Conservation (phyloP, 2,329 filamentous ascomycete genomes). For the Colletotrichum sp. region DNA sequence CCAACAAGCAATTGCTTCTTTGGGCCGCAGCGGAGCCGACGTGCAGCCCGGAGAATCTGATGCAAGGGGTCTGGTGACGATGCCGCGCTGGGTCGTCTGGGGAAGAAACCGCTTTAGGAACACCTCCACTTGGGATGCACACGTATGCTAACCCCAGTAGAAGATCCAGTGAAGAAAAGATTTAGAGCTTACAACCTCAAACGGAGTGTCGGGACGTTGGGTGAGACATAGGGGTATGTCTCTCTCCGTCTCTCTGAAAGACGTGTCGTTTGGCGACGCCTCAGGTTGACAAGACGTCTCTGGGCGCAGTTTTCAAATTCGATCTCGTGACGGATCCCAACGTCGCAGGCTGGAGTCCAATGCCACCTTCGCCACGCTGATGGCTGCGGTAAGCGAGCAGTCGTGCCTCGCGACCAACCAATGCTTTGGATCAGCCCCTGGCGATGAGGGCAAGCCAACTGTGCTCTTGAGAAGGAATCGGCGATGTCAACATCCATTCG, state of each 20-base stretch:
- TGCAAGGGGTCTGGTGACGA: conserved; percentile 8
- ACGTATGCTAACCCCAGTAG: not conserved
- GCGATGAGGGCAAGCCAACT: not conserved
- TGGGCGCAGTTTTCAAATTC: not conserved
- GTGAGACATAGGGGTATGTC: not conserved
- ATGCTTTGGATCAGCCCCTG: not conserved
- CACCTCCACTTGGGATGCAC: not conserved
- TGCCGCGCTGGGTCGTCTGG: not conserved
- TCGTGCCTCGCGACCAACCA: not conserved
- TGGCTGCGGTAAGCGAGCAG: not conserved
- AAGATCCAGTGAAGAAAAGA: not conserved
- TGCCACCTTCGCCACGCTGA: not conserved
- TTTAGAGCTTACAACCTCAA: not conserved
- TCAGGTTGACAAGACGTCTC: not conserved
- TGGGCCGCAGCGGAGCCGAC: not conserved
- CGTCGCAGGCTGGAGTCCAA: not conserved
- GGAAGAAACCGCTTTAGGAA: not conserved
- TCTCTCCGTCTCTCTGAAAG: not conserved
- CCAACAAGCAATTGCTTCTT: not conserved
- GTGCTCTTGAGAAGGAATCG: not conserved
- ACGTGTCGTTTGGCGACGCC: not conserved
- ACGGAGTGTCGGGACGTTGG: not conserved
- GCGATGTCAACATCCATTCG: not conserved
- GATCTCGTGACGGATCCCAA: not conserved
- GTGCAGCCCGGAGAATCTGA: not conserved